Conservation (phyloP, 164 flowering plant species). For the Brasenia schreberi region DNA sequence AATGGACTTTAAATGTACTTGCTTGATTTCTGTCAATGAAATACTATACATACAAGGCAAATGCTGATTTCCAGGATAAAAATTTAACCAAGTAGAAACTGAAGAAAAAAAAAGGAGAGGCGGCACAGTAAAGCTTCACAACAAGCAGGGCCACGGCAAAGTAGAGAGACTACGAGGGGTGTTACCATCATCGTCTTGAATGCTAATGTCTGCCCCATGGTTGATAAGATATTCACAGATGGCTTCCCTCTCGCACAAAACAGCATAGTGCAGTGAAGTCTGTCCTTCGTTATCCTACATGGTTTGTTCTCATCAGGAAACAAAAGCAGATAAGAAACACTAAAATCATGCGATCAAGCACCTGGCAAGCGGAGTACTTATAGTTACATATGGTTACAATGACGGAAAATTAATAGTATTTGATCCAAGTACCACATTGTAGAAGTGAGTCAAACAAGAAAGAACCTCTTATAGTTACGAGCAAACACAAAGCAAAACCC, state of each 20-base stretch:
- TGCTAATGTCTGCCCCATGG: slow-evolving; percentile 37
- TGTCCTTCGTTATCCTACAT: slow-evolving; percentile 86
- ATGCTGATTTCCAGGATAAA: too few species aligned
- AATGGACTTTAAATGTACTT: too few species aligned
- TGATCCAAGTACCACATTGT: background rate
- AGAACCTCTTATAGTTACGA: too few species aligned
- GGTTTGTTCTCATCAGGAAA: background rate
- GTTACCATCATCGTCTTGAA: slow-evolving; percentile 65
- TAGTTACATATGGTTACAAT: too few species aligned
- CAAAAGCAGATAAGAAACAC: background rate
- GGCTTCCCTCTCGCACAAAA: slow-evolving; percentile 69
- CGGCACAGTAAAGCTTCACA: background rate
- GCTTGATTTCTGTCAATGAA: too few species aligned
- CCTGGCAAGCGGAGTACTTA: background rate
- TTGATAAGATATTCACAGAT: slow-evolving; percentile 76
- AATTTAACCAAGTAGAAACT: too few species aligned
- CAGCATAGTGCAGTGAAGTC: slow-evolving; percentile 89
- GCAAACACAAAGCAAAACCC: too few species aligned
- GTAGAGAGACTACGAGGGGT: slow-evolving; percentile 50
- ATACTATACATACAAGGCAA: too few species aligned
- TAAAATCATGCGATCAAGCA: background rate
- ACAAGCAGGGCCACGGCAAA: slow-evolving; percentile 61
- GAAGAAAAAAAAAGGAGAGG: too few species aligned
- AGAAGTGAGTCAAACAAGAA: background rate
- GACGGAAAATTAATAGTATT: too few species aligned